These are phyloP conservation scores for Arabidopsis suecica DNA, from an alignment of 345 rosid species.

Conservation along the genomic window DNA sequence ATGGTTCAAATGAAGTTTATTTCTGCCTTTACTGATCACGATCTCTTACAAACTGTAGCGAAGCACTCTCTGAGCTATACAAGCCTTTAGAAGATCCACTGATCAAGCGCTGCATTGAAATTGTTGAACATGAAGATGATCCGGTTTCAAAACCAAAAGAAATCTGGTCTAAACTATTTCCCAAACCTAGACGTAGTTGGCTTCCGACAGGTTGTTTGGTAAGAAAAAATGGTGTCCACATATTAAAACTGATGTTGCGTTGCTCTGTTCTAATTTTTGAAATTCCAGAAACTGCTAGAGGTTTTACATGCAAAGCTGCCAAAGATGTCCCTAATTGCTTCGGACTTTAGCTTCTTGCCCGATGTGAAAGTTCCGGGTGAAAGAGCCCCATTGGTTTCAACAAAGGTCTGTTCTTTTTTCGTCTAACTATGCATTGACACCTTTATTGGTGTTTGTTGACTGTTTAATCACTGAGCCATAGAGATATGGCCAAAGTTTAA, in stretches of 20 bases:
- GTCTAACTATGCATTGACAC: constrained; percentile 18
- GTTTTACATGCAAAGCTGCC: constrained; percentile 82
- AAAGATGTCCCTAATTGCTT: constrained; percentile 94
- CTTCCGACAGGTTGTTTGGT: constrained; percentile 98
- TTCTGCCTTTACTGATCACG: constrained; percentile 25
- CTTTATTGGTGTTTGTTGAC: constrained; percentile 11
- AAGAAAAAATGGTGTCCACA: constrained; percentile 37
- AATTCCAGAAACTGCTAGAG: constrained; percentile 78
- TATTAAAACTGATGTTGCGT: constrained; percentile 5
- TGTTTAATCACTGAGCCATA: constrained; percentile 22
- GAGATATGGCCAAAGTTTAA: not conserved
- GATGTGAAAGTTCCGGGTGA: constrained; percentile 91
- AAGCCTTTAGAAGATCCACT: constrained; percentile 78
- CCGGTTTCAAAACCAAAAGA: constrained; percentile 50
- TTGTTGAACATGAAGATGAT: constrained; percentile 57
- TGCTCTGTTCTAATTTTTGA: constrained; percentile 35
- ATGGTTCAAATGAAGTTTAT: constrained; percentile 13
- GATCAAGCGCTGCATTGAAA: constrained; percentile 71
- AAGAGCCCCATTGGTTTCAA: constrained; percentile 96
- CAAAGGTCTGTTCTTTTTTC: constrained; percentile 60
- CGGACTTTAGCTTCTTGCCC: constrained; percentile 95
- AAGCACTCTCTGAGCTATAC: constrained; percentile 66
- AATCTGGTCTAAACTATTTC: constrained; percentile 80
- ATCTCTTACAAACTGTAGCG: constrained; percentile 50
- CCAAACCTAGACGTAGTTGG: constrained; percentile 91